Base-by-base conservation (phyloP, 2,329 filamentous ascomycete genomes). In the Alternaria angustiovoidea region DNA sequence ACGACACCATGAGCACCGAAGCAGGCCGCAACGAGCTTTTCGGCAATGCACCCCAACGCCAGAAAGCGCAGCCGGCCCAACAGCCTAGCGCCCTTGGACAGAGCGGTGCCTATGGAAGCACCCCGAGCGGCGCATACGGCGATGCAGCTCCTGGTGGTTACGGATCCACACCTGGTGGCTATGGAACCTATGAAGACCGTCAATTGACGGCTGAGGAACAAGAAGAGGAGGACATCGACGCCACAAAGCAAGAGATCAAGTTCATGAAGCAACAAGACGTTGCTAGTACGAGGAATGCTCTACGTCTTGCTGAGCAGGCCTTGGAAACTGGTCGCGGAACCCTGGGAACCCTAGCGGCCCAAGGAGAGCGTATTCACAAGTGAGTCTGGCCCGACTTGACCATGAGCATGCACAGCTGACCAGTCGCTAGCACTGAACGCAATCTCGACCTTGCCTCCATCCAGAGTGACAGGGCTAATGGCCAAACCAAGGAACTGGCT, bases 401-500 rank as follows among this genome's bases (percentile, higher is more conserved):
- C 18, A 16, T 12, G 7, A 7, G 18, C 2, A 11, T 9, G 7
- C 24, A 16, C 16, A 20, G 20, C 65, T 71, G 51, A 74, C 56
- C 91, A 7, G 7, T 3, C 34, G 1, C 11, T 41, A 72, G 69
- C 60, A 72, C 69, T 0, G 92, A 96, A 78, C 88, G 87, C 78
- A 93, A 94, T 71, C 84, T 97, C 58, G 92, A 97, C 70, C 83
- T 92, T 65, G 91, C 93, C 4, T 81, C 87, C n/a, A 90, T 89
- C 61, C 90, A 94, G 76, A 92, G 92, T 71, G 87, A 89, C 62
- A 83, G 92, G 63, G 92, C 92, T 5, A 89, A 93, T 68, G 92
- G 94, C 67, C 91, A 92, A 69, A 90, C 93, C 1, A 87, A 88
- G 48, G 93, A 97, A 74, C 82, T 97, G 38, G 94, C 94, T 81